Evolutionary conservation across 2,329 filamentous ascomycete genomes (phyloP).

Genomic region (Graphilbum ipis-grandicollis): DNA sequence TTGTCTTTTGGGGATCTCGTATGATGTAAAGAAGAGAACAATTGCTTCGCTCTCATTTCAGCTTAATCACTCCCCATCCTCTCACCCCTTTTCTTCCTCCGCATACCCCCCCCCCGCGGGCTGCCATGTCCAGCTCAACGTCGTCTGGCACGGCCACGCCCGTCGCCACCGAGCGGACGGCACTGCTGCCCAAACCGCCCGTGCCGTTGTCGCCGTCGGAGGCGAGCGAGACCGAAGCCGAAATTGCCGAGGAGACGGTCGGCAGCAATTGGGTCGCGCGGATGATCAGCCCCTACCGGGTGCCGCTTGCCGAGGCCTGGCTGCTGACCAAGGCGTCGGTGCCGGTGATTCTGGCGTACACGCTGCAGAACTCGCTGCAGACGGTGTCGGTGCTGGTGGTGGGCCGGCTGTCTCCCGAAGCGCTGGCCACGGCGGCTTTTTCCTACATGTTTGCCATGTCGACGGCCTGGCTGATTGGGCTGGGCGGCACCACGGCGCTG

Average conservation of each 20-base stretch:
- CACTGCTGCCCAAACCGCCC: slow-evolving; percentile 3
- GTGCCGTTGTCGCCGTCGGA: neutral
- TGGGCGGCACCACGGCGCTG: slow-evolving; percentile 72
- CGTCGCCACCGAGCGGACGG: slow-evolving; percentile 6
- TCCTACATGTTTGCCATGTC: slow-evolving; percentile 91
- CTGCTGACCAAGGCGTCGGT: slow-evolving; percentile 51
- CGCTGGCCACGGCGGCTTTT: slow-evolving; percentile 67
- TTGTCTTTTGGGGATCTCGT: too few species aligned
- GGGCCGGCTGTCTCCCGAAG: slow-evolving; percentile 61
- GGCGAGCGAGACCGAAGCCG: neutral
- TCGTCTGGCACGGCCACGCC: neutral
- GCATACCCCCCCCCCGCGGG: too few species aligned
- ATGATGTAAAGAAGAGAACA: too few species aligned
- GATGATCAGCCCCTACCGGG: slow-evolving; percentile 3
- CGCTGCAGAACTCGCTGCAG: slow-evolving; percentile 71
- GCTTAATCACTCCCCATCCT: too few species aligned
- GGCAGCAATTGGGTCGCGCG: neutral
- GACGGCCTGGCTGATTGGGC: slow-evolving; percentile 70
- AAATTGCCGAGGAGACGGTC: neutral
- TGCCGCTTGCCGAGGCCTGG: slow-evolving; percentile 42
- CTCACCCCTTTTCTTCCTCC: neutral
- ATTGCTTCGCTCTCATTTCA: too few species aligned
- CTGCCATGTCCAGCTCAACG: neutral
- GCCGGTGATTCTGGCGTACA: slow-evolving; percentile 71
- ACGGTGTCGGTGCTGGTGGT: slow-evolving; percentile 69